Base-by-base conservation (phyloP, 805 yeast species). In the Yarrowia keelungensis region DNA sequence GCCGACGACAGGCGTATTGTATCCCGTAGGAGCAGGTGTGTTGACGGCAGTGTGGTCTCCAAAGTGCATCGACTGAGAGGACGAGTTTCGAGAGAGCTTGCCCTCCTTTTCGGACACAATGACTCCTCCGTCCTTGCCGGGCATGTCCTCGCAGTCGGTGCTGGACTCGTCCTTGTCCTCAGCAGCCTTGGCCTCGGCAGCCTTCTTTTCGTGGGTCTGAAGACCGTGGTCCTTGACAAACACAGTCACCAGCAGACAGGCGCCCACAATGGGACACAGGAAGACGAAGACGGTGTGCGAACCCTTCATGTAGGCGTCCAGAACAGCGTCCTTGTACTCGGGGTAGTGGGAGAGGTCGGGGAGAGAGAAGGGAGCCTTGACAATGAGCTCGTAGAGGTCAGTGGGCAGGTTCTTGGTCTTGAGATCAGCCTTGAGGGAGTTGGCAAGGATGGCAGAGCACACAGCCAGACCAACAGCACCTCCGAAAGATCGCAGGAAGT, bases 401-500 rank as follows among this genome's bases (percentile, higher is more conserved):
- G 49, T 1, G n/a, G 51, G 47, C 15, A 61, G 39, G 71, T 70
- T 14, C 67, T 49, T 49, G 22, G 53, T 51, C 32, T 70, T 69
- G 35, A 69, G 64, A 22, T 68, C 58, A 22, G 50, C 50, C 14
- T 67, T 49, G 62, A 72, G 53, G 19, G 71, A 64, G 49, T 73
- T 73, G 43, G 72, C 70, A 15, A 32, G 79, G 74, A 71, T 36
- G 9, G 75, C 69, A 2, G 71, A 69, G 16, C 73, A 69, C 10
- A 84, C 75, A 0, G 89, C 88, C 45, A 86, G 77, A 0, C 90
- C 89, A 36, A 85, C 77, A 0, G 89, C 82, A n/a, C 88, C 88
- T 15, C 90, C 90, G 69, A 87, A 81, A 2, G 87, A 83, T 68
- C 90, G 77, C 58, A 84, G 72, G 32, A 85, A 85, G 72, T 86